These are phyloP conservation scores for Madurella mycetomatis DNA, from an alignment of 2,329 filamentous ascomycete genomes.

Conservation along the genomic window DNA sequence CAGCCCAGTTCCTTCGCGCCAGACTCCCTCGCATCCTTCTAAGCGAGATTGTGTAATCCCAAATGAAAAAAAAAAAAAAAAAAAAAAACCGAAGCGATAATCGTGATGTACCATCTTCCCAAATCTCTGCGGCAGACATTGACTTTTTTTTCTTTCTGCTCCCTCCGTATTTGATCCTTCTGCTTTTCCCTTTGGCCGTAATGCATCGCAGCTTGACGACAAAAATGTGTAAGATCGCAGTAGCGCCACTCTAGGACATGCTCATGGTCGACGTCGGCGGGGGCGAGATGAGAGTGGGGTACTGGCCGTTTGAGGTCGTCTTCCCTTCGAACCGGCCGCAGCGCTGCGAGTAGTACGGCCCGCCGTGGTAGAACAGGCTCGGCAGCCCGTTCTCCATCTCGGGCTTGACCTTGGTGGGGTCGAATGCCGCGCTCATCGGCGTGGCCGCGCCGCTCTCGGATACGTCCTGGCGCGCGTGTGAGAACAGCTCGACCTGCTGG, in stretches of 20 bases:
- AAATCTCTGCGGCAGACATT: not conserved
- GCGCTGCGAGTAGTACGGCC: constrained; percentile 37
- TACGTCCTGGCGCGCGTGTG: constrained; percentile 32
- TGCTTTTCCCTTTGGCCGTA: not conserved
- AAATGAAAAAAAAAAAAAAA: constrained; percentile 2
- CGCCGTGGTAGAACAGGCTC: constrained; percentile 43
- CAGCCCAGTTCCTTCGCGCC: not conserved
- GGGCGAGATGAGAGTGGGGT: constrained; percentile 46
- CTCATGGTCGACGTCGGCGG: constrained; percentile 40
- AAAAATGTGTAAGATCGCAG: not conserved
- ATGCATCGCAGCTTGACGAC: not conserved
- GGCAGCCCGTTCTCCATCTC: constrained; percentile 46
- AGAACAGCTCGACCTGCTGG: constrained; percentile 47
- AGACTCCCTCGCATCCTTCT: not conserved
- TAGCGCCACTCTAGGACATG: constrained; percentile 30
- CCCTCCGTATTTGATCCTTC: not conserved
- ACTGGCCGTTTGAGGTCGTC: constrained; percentile 47
- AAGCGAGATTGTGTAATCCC: not conserved
- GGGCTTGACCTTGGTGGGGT: constrained; percentile 44
- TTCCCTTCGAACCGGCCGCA: constrained; percentile 53
- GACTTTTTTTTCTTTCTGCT: not conserved
- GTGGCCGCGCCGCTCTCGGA: constrained; percentile 28
- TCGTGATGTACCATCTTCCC: not conserved
- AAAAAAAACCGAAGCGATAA: not conserved
- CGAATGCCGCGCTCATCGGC: constrained; percentile 34